Evolutionary conservation across 2,329 filamentous ascomycete species (phyloP).

Genomic region (Capronia coronata): DNA sequence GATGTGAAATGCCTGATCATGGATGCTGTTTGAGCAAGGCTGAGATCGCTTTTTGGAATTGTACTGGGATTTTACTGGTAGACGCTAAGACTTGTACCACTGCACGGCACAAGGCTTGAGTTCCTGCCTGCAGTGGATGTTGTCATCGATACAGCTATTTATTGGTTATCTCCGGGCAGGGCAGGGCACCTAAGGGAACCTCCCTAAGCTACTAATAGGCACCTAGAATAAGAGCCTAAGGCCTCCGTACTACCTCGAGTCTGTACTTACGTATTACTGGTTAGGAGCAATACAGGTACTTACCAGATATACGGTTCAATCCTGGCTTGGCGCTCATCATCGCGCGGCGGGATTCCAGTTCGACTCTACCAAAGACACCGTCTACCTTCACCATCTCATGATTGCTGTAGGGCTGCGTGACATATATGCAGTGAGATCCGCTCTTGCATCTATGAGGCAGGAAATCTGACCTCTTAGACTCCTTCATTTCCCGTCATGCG

Average conservation of each 20-base stretch:
- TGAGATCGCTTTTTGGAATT: neutral
- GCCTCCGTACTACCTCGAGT: neutral
- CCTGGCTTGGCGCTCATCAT: conserved; percentile 12
- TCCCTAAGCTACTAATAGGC: no score
- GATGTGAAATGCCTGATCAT: neutral
- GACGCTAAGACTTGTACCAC: neutral
- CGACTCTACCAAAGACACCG: conserved; percentile 6
- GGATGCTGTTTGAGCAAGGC: neutral
- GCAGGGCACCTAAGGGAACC: no score
- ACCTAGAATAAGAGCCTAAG: no score
- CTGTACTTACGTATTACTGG: no score
- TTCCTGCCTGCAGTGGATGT: no score
- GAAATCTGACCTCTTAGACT: conserved; percentile 11
- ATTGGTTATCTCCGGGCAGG: no score
- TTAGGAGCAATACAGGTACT: no score
- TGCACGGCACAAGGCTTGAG: no score
- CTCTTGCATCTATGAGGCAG: conserved; percentile 8
- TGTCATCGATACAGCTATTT: no score
- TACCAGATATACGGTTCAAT: neutral
- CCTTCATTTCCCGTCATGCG: conserved; percentile 25
- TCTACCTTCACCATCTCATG: neutral
- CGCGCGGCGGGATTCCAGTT: conserved; percentile 3
- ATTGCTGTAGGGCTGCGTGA: conserved; percentile 3
- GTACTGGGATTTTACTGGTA: no score
- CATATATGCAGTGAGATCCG: conserved; percentile 10